These are phyloP conservation scores for Camelina laxa DNA, from an alignment of 345 rosid genomes.

Conservation along the genomic window DNA sequence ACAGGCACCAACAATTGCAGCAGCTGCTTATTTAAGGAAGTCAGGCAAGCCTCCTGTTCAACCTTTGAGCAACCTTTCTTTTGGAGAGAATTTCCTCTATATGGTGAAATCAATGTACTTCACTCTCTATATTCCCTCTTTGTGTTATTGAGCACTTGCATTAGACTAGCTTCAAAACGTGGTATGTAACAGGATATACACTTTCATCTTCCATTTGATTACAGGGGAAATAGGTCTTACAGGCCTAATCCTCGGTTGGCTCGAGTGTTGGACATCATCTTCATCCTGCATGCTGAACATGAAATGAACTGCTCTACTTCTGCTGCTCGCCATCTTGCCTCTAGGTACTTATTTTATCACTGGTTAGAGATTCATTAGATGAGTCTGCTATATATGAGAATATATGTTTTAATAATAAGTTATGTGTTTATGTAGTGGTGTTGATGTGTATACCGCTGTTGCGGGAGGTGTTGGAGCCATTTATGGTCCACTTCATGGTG, in stretches of 20 bases:
- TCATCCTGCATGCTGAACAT: slow-evolving; percentile 92
- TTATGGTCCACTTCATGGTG: slow-evolving; percentile 98
- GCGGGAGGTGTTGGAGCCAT: slow-evolving; percentile 95
- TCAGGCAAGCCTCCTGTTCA: slow-evolving; percentile 88
- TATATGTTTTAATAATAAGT: slow-evolving; percentile 9
- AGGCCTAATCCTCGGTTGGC: slow-evolving; percentile 90
- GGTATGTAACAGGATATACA: not conserved
- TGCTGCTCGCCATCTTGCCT: slow-evolving; percentile 95
- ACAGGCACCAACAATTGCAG: slow-evolving; percentile 83
- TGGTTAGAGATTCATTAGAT: slow-evolving; percentile 7
- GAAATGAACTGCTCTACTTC: slow-evolving; percentile 97
- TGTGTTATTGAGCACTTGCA: not conserved
- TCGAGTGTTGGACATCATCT: slow-evolving; percentile 77
- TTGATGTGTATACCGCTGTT: slow-evolving; percentile 87
- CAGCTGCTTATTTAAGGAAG: slow-evolving; percentile 80
- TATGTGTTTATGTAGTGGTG: slow-evolving; percentile 64
- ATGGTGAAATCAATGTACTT: slow-evolving; percentile 86
- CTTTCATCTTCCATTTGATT: slow-evolving; percentile 12
- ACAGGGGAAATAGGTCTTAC: slow-evolving; percentile 81
- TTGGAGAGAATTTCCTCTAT: slow-evolving; percentile 79
- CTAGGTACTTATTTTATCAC: slow-evolving; percentile 56
- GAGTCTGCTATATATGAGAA: not conserved
- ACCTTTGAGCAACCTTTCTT: slow-evolving; percentile 81
- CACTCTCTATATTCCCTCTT: slow-evolving; percentile 7
- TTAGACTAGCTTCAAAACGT: not conserved